Evolutionary conservation across 495 filamentous ascomycete genomes (phyloP).

Genomic region (Tuber indicum): DNA sequence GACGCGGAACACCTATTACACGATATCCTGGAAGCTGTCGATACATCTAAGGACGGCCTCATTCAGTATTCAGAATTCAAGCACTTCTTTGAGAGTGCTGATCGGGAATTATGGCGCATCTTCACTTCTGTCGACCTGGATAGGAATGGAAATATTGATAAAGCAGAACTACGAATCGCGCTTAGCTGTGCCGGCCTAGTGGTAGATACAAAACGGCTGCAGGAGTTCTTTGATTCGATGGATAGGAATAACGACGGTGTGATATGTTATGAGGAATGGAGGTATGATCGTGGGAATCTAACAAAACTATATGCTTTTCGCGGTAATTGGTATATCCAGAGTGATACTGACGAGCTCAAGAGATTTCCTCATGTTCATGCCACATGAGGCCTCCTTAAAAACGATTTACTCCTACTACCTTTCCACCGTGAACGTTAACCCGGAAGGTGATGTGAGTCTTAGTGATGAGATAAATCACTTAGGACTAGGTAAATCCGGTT

Average conservation of each 20-base stretch:
- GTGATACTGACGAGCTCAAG: conserved; percentile 47
- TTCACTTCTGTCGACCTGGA: conserved; percentile 85
- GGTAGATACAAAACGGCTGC: conserved; percentile 67
- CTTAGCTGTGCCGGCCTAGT: conserved; percentile 71
- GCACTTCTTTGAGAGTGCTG: conserved; percentile 76
- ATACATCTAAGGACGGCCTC: conserved; percentile 76
- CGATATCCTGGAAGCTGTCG: conserved; percentile 70
- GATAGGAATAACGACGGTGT: conserved; percentile 79
- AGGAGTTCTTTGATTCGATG: conserved; percentile 80
- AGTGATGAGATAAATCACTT: conserved; percentile 73
- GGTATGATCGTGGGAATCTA: conserved; percentile 54
- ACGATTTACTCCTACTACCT: conserved; percentile 88
- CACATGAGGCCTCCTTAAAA: conserved; percentile 63
- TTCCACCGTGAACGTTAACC: conserved; percentile 78
- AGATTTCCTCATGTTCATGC: conserved; percentile 92
- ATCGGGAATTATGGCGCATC: conserved; percentile 68
- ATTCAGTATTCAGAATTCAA: conserved; percentile 92
- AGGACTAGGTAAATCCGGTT: conserved; percentile 81
- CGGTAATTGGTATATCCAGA: background rate
- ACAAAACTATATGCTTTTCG: background rate
- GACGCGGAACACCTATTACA: conserved; percentile 83
- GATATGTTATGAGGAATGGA: conserved; percentile 92
- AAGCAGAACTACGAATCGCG: conserved; percentile 68
- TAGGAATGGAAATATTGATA: conserved; percentile 80
- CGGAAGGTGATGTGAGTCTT: conserved; percentile 89